Base-by-base conservation (phyloP, 768 basidiomycete species). In the Leccinum boreale region DNA sequence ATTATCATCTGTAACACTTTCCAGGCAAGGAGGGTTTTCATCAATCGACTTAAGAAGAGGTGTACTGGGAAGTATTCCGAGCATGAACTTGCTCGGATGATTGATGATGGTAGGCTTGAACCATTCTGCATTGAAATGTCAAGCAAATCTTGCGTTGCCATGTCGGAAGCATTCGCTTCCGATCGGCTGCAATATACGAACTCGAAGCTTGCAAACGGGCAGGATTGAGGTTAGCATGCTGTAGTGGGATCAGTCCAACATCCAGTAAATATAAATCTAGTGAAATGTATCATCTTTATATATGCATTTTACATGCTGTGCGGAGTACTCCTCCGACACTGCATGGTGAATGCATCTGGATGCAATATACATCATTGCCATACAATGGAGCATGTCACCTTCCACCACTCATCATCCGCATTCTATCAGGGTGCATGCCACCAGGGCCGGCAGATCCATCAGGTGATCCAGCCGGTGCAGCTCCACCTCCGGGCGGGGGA, bases 341-440 rank as follows among this genome's bases (percentile, higher is more conserved):
- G 36, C 36, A 39, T 39, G n/a, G 3, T 5, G 36, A n/a, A 0
- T 39, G 36, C n/a, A 44, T 44, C 42, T 19, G 10, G n/a, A 44
- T 17, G 48, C 7, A 21, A 4, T 50, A 46, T 19, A 53, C 28
- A 51, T 5, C 7, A 1, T 36, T 51, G 26, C 50, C 26, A 28
- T 33, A 36, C 39, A 39, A 42, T 3, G 6, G 8, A 45, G 31
- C 26, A 2, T 35, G 31, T 65, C 53, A 67, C 47, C 69, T 61
- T 44, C 73, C 64, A 52, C 58, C 47, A 33, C 72, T 80, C 86
- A 93, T 84, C 90, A 93, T 92, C 58, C 89, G 80, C 71, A 90
- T 65, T 58, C 91, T 81, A 73, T 93, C 91, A 10, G 91, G 91
- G 70, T 93, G 91, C 62, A 93, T 92, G n/a, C 79, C 81, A n/a